Conservation (phyloP, 2,329 filamentous ascomycete genomes). For the Diatrype stigma region DNA sequence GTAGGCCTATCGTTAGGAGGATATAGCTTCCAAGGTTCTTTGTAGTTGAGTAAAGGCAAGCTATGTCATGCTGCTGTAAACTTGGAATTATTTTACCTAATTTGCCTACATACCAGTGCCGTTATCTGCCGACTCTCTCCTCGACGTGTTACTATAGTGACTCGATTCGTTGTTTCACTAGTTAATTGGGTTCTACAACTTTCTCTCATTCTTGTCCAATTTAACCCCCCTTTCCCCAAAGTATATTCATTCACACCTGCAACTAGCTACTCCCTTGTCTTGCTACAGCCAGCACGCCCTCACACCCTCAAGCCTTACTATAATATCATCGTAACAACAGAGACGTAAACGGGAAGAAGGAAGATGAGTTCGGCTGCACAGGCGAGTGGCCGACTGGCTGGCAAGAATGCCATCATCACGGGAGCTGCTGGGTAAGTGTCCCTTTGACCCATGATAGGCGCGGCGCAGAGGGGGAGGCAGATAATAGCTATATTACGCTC, state of each 20-base stretch:
- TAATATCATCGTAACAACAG: background rate
- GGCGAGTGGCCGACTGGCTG: conserved; percentile 46
- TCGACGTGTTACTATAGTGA: background rate
- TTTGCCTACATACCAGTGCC: background rate
- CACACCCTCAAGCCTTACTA: background rate
- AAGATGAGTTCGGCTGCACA: conserved; percentile 24
- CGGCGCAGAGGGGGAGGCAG: background rate
- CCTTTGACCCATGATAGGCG: background rate
- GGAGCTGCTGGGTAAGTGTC: conserved; percentile 76
- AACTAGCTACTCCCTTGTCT: no score
- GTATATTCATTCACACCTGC: background rate
- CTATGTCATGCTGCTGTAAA: no score
- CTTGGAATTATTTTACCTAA: background rate
- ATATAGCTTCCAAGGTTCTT: background rate
- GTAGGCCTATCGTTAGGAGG: background rate
- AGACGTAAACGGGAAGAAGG: background rate
- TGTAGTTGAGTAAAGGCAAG: background rate
- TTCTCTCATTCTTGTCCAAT: background rate
- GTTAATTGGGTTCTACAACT: background rate
- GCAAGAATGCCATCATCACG: conserved; percentile 70
- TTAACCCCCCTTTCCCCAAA: background rate
- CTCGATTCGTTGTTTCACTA: background rate
- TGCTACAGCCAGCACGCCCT: no score
- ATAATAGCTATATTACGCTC: background rate
- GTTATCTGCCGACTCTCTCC: background rate